Evolutionary conservation across 306 rosid species (phyloP), one percentile per base, ranked within the genome.

Genomic region (Cicer yamashitae): DNA sequence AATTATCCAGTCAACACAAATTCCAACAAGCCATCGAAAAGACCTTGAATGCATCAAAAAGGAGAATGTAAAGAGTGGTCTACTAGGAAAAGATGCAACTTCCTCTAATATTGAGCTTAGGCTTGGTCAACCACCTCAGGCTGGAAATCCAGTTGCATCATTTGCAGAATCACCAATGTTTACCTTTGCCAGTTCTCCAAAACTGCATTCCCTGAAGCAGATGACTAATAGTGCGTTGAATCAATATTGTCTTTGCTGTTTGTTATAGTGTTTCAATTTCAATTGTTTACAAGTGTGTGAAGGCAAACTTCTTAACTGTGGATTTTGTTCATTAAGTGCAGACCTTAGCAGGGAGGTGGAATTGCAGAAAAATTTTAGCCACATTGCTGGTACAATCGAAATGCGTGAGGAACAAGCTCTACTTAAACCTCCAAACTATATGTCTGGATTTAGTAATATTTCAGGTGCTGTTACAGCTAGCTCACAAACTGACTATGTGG

Each of bases 81-180:
- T 86, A 70, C 79, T 67, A 51, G 76, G 84, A 76, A 63, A 79
- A 74, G 86, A 74, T 71, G 86, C 83, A 72, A 74, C 87, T 71
- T 64, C 61, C 70, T 90, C 92, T 54, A 86, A 83, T 78, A 60
- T 88, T 67, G 89, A 86, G 78, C 81, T 86, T 71, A 84, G 83
- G 82, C 92, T 88, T 74, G 96, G 92, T 72, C 92, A 90, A 74
- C 84, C 87, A 59, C 77, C 79, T 69, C 83, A 82, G 62, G 76
- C 74, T 30, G 84, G 86, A 81, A 77, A 71, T 73, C 67, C 81
- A 76, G 79, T 81, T 80, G 48, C 59, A 20, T 69, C 90, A 15
- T 62, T 83, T 58, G 22, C 41, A 41, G 89, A 87, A 74, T 79
- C 86, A 56, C 86, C 75, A 14, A 72, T 56, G 50, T 71, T 82